Evolutionary conservation across 257 asterid species (phyloP).

Genomic region (Nicotiana tomentosiformis): DNA sequence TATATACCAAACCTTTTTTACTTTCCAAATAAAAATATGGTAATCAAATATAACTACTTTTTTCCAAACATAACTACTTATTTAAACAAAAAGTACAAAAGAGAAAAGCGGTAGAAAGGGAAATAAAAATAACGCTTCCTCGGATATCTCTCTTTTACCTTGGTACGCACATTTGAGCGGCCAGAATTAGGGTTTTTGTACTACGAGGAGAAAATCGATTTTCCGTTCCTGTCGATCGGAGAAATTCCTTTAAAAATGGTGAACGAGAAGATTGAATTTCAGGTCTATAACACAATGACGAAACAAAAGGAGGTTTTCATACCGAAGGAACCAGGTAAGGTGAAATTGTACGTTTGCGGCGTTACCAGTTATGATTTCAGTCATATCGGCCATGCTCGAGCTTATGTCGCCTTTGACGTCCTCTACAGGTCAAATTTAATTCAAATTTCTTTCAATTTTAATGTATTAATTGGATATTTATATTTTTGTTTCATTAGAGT

Average conservation of each 20-base stretch:
- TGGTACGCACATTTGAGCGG: not conserved
- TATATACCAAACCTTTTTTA: no score
- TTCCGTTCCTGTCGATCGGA: not conserved
- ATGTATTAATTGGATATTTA: not conserved
- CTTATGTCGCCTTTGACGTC: conserved; percentile 47
- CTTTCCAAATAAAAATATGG: no score
- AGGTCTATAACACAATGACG: conserved; percentile 54
- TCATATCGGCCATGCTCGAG: conserved; percentile 92
- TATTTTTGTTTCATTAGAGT: not conserved
- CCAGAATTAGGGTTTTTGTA: not conserved
- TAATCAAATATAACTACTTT: no score
- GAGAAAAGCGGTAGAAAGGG: no score
- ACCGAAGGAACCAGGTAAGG: conserved; percentile 56
- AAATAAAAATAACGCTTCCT: no score
- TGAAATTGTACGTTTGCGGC: conserved; percentile 77
- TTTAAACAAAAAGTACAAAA: no score
- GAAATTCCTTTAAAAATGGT: conserved; percentile 17
- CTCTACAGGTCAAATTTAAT: conserved; percentile 50
- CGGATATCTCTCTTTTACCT: no score
- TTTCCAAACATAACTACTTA: no score
- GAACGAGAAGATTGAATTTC: conserved; percentile 26
- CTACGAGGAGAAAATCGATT: not conserved
- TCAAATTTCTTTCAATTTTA: not conserved
- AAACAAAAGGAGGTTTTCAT: conserved; percentile 63
- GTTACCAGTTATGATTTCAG: conserved; percentile 80